Evolutionary conservation across 2,329 filamentous ascomycete species (phyloP).

Genomic region (Byssothecium circinans): DNA sequence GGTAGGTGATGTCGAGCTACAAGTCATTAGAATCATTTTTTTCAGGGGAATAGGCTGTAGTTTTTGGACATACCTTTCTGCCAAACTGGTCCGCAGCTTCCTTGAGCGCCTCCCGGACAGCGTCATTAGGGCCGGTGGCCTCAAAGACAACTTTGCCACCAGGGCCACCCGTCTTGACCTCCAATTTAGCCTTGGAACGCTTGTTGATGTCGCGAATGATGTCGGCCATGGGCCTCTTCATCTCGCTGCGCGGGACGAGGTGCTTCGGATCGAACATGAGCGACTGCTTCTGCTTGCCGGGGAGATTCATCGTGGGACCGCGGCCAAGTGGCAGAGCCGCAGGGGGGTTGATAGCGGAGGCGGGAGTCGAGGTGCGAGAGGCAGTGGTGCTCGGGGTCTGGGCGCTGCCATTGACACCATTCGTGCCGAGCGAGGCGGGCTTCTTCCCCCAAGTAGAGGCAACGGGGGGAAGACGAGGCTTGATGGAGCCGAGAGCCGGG

Average conservation of each 20-base stretch:
- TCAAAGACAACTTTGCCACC: conserved; percentile 78
- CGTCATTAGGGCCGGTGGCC: conserved; percentile 79
- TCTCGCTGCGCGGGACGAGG: conserved; percentile 72
- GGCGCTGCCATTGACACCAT: conserved; percentile 57
- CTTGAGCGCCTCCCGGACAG: conserved; percentile 84
- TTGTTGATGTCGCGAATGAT: conserved; percentile 90
- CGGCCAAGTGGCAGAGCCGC: conserved; percentile 42
- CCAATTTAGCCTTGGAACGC: conserved; percentile 83
- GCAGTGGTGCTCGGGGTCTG: conserved; percentile 50
- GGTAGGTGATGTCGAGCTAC: conserved; percentile 69
- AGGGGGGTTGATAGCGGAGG: conserved; percentile 56
- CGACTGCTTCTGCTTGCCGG: conserved; percentile 78
- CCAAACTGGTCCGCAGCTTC: conserved; percentile 88
- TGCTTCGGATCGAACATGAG: conserved; percentile 74
- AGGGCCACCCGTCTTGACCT: conserved; percentile 68
- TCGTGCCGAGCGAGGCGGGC: conserved; percentile 51
- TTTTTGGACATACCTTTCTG: conserved; percentile 65
- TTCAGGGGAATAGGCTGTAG: neutral
- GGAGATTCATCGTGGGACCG: conserved; percentile 67
- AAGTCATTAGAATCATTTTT: conserved; percentile 11
- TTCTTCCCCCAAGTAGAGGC: conserved; percentile 79
- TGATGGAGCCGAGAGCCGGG: conserved; percentile 81
- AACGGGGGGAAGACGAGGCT: conserved; percentile 61
- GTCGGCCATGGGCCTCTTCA: conserved; percentile 84
- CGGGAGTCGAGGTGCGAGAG: conserved; percentile 65